A percentile compares a stretch with the other conserved stretches of the same genome.
Conservation (phyloP, 2,329 filamentous ascomycete species). For the Exophiala oligosperma region DNA sequence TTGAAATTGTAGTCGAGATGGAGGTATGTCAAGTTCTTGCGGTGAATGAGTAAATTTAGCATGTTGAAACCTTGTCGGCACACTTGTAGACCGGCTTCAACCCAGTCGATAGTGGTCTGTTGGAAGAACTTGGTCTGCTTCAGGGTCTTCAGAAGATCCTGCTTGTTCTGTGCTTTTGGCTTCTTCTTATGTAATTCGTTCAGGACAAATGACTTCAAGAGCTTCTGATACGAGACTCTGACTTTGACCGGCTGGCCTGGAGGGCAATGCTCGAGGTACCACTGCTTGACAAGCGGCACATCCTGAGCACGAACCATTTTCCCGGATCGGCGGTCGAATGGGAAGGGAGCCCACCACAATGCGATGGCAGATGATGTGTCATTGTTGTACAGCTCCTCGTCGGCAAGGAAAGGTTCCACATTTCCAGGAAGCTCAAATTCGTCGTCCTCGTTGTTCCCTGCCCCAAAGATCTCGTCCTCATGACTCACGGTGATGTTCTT, state of each 20-base stretch:
- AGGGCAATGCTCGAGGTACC: constrained; percentile 95
- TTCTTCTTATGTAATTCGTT: constrained; percentile 96
- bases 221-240: constrained; percentile 95
- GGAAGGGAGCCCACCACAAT: constrained; percentile 97
- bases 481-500: constrained; percentile 91
- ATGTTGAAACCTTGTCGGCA: constrained; percentile 99
- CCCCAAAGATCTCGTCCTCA: constrained; percentile 90
- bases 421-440: constrained; percentile 79
- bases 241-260: constrained; percentile 93
- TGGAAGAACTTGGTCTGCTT: constrained; percentile 99
- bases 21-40: constrained; percentile 96
- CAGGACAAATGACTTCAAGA: constrained; percentile 92
- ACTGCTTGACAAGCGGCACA: constrained; percentile 94
- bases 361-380: constrained; percentile 90
- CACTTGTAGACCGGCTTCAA: constrained; percentile 96
- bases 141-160: constrained; percentile 82
- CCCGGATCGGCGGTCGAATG: constrained; percentile 90
- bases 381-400: constrained; percentile 83
- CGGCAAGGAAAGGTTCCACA: constrained; percentile 82
- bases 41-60: constrained; percentile 94
- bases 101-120: constrained; percentile 98
- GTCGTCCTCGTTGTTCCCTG: constrained; percentile 77
- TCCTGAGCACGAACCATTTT: constrained; percentile 97
- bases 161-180: constrained; percentile 92
- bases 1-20: constrained; percentile 99